Conservation (phyloP, 73 alveolate species). For the Tetrahymena borealis region DNA sequence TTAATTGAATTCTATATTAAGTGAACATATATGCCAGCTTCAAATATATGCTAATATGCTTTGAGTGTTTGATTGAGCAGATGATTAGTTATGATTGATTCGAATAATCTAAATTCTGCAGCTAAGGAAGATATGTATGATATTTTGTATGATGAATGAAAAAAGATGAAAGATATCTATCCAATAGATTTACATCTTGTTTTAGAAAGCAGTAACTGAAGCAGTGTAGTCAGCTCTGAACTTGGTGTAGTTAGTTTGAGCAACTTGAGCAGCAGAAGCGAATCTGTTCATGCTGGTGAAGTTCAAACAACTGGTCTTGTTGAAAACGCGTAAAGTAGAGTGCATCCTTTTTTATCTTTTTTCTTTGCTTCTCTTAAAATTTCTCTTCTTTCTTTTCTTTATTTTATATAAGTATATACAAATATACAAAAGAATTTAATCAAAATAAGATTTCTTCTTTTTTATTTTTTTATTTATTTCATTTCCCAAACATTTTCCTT, state of each 20-base stretch:
- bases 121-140: neutral
- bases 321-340: constrained; percentile 1
- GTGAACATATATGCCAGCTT: neutral
- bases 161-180: neutral
- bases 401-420: neutral
- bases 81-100: too few relatives aligned
- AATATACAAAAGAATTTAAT: neutral
- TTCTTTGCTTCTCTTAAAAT: neutral
- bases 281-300: constrained; percentile 1
- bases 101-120: neutral
- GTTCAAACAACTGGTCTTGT: neutral
- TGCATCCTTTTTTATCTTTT: neutral
- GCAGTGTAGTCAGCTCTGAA: constrained; percentile 4
- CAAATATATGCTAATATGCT: neutral
- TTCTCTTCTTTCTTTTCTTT: neutral
- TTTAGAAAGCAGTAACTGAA: neutral
- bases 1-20: neutral
- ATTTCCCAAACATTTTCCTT: neutral
- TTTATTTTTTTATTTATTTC: neutral
- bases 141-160: neutral
- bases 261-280: neutral
- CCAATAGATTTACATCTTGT: neutral
- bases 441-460: neutral
- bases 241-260: neutral
- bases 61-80: neutral